phyloP scores from a whole-genome alignment of 2,329 filamentous ascomycete genomes.

The Xylaria sp. region DNA sequence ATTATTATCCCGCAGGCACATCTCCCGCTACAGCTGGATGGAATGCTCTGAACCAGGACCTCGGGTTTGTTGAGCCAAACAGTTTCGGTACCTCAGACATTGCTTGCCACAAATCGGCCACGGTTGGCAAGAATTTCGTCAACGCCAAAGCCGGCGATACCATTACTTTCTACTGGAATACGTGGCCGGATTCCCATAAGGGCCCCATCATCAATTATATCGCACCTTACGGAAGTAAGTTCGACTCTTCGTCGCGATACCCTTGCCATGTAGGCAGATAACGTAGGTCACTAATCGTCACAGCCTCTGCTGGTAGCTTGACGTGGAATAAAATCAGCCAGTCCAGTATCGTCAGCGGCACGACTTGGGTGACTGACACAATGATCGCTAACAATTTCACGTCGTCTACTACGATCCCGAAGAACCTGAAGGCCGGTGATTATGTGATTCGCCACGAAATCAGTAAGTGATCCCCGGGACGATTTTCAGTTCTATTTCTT shows the following conservation, averaged over 20 bases:
- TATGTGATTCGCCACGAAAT: slow-evolving; percentile 64
- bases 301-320: slow-evolving; percentile 59
- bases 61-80: slow-evolving; percentile 59
- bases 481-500: neutral
- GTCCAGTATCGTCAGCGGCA: slow-evolving; percentile 59
- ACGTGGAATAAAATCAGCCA: slow-evolving; percentile 68
- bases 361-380: slow-evolving; percentile 64
- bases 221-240: slow-evolving; percentile 51
- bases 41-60: slow-evolving; percentile 50
- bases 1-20: slow-evolving; percentile 37
- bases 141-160: slow-evolving; percentile 51
- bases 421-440: slow-evolving; percentile 57
- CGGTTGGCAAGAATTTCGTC: slow-evolving; percentile 54
- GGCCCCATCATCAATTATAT: slow-evolving; percentile 52
- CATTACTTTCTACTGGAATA: slow-evolving; percentile 54
- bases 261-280: slow-evolving; percentile 59
- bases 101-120: slow-evolving; percentile 59
- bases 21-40: slow-evolving; percentile 41
- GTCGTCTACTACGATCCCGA: slow-evolving; percentile 57
- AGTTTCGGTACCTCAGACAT: slow-evolving; percentile 54
- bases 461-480: slow-evolving; percentile 6
- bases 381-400: slow-evolving; percentile 57
- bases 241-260: slow-evolving; percentile 50
- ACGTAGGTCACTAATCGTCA: slow-evolving; percentile 51
- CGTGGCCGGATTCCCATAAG: slow-evolving; percentile 55